phyloP scores from a whole-genome alignment of 148 eudicot species.

The Chenopodium suecicum region DNA sequence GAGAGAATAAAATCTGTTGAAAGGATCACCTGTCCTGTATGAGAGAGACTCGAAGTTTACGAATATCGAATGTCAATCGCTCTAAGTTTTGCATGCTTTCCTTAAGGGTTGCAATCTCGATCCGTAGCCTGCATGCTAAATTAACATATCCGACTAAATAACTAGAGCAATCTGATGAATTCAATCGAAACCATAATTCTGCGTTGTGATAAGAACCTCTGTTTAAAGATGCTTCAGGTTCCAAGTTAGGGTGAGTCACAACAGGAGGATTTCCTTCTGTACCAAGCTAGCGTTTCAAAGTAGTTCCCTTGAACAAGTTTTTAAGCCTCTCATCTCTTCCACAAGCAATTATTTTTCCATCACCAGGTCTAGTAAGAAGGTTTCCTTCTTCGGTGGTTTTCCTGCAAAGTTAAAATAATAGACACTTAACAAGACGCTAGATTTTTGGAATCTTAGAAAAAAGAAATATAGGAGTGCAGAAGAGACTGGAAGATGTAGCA shows the following conservation, averaged over 20 bases:
- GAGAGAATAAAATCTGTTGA: background rate
- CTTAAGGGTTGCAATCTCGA: constrained; percentile 83
- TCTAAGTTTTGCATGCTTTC: constrained; percentile 89
- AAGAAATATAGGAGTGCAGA: background rate
- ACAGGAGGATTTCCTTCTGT: constrained; percentile 33
- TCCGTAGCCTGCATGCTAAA: constrained; percentile 37
- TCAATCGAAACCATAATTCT: background rate
- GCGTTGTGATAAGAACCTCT: constrained; percentile 34
- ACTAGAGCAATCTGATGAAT: background rate
- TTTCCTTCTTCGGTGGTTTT: constrained; percentile 42
- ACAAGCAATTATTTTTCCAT: constrained; percentile 34
- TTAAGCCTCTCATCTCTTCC: constrained; percentile 68
- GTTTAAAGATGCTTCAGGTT: constrained; percentile 33
- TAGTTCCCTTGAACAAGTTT: constrained; percentile 60
- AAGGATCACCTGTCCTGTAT: constrained; percentile 49
- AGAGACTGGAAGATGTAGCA: background rate
- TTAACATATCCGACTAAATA: background rate
- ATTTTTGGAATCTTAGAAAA: background rate
- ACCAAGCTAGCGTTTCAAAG: constrained; percentile 63
- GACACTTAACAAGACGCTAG: background rate
- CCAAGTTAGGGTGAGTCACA: constrained; percentile 42
- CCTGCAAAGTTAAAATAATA: constrained; percentile 37
- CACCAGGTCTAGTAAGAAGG: constrained; percentile 33
- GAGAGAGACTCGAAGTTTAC: constrained; percentile 68
- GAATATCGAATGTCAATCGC: constrained; percentile 69